These are phyloP conservation scores for Podila epicladia DNA, from an alignment of 192 early-diverging fungal genomes.

Conservation along the genomic window DNA sequence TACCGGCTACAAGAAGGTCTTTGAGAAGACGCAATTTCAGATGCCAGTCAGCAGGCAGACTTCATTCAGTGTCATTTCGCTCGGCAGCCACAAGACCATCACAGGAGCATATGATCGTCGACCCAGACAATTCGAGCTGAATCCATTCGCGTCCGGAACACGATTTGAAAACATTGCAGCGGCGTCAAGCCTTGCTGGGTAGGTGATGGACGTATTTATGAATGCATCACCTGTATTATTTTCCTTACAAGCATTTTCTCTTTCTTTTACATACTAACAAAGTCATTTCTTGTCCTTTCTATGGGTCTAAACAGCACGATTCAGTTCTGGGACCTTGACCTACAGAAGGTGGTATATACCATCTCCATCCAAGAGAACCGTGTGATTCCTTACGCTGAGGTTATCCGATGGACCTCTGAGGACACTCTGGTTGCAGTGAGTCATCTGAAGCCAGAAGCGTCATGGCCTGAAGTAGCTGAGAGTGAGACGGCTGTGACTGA, in stretches of 20 bases:
- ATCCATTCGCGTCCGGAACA: slow-evolving; percentile 29
- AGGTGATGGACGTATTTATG: not conserved
- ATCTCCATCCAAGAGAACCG: not conserved
- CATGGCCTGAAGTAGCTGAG: not conserved
- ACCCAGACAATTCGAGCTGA: slow-evolving; percentile 11
- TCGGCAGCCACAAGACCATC: not conserved
- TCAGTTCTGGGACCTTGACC: slow-evolving; percentile 33
- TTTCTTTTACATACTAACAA: not conserved
- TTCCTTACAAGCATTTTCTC: not conserved
- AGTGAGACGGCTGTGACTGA: not conserved
- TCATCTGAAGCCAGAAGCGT: slow-evolving; percentile 12
- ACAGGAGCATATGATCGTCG: not conserved
- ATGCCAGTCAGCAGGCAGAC: not conserved
- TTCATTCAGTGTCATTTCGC: not conserved
- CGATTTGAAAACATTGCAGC: slow-evolving; percentile 32
- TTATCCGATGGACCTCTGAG: slow-evolving; percentile 25
- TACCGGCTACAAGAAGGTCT: not conserved
- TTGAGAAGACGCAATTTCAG: not conserved
- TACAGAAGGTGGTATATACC: not conserved
- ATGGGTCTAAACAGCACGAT: slow-evolving; percentile 10
- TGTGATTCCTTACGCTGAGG: slow-evolving; percentile 35
- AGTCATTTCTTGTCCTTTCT: too few relatives aligned
- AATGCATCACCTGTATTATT: not conserved
- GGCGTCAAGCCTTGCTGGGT: slow-evolving; percentile 13
- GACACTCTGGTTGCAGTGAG: slow-evolving; percentile 34